Evolutionary conservation across 2,329 filamentous ascomycete genomes (phyloP).

Genomic region (Mycogone perniciosa): DNA sequence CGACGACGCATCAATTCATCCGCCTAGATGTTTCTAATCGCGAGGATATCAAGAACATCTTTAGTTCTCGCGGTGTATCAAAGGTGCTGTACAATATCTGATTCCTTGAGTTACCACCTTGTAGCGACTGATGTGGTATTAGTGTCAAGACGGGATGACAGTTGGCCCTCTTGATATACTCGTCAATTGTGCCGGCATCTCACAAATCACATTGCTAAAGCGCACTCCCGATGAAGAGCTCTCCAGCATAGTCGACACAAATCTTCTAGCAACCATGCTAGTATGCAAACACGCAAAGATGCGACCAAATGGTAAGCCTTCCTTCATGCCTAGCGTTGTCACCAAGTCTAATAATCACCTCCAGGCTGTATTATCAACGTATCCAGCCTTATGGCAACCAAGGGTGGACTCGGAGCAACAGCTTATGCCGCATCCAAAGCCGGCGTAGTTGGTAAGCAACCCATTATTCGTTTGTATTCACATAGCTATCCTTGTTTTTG

Average conservation of each 20-base stretch:
- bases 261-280: slow-evolving; percentile 60
- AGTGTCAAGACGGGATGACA: slow-evolving; percentile 1
- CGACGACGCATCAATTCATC: slow-evolving; percentile 28
- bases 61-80: slow-evolving; percentile 16
- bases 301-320: slow-evolving; percentile 24
- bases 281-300: slow-evolving; percentile 47
- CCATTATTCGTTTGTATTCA: slow-evolving; percentile 8
- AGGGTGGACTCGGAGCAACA: slow-evolving; percentile 63
- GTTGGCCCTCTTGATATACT: slow-evolving; percentile 49
- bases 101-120: background rate
- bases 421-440: slow-evolving; percentile 77
- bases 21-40: slow-evolving; percentile 26
- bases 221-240: slow-evolving; percentile 46
- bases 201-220: slow-evolving; percentile 59
- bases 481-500: slow-evolving; percentile 11
- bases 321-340: background rate
- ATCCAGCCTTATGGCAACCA: slow-evolving; percentile 65
- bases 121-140: background rate
- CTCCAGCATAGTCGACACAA: slow-evolving; percentile 57
- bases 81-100: slow-evolving; percentile 11
- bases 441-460: slow-evolving; percentile 58
- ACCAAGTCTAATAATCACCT: no score
- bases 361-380: slow-evolving; percentile 73
- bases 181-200: slow-evolving; percentile 73
- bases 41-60: slow-evolving; percentile 25